Base-by-base conservation (phyloP, 2,329 filamentous ascomycete species). In the Xylaria sp. region DNA sequence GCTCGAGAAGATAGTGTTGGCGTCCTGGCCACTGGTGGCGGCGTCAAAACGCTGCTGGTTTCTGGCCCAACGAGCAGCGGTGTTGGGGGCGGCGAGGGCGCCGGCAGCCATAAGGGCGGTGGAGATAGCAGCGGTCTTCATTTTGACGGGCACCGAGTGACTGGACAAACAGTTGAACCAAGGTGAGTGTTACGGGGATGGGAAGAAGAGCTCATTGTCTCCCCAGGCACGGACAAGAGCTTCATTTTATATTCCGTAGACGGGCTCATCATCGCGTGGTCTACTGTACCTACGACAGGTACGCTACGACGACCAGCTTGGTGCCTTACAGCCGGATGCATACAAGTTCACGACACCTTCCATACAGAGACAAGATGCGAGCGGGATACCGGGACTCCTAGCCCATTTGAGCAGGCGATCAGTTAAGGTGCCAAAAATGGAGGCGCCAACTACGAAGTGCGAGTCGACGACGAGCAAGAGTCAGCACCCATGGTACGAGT, bases 61-160 rank as follows among this genome's bases (percentile, higher is more conserved):
- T 47, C 71, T 70, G 52, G 69, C 74, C 60, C 74, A 76, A 52
- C 74, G 76, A 34, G 72, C 68, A 34, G 74, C 73, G 11, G 73
- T 76, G 42, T 78, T 74, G 34, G 80, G 80, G 30, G 78, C 78
- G 37, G 78, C 80, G 42, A 79, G 54, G 53, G 74, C 76, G 57
- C 73, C 67, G 58, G 73, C 73, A 54, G 77, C 75, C 58, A 78
- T 72, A 49, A 80, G 65, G 54, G 74, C 68, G 60, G 71, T 65
- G 48, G 76, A 63, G 55, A 73, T 60, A 51, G 75, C 62, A 52
- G 76, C 68, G 72, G 80, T 73, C 75, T 80, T 83, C 82, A 84
- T 84, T 50, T 64, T 79, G 71, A 60, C 50, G 54, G 35, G 52
- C n/a, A 3, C 10, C n/a, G 13, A 46, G 13, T 13, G 5, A 46